Percentiles rank a stretch among this genome's conserved stretches.
These are phyloP conservation scores for Talaromyces piceae DNA, from an alignment of 2,329 filamentous ascomycete species.

Conservation along the genomic window DNA sequence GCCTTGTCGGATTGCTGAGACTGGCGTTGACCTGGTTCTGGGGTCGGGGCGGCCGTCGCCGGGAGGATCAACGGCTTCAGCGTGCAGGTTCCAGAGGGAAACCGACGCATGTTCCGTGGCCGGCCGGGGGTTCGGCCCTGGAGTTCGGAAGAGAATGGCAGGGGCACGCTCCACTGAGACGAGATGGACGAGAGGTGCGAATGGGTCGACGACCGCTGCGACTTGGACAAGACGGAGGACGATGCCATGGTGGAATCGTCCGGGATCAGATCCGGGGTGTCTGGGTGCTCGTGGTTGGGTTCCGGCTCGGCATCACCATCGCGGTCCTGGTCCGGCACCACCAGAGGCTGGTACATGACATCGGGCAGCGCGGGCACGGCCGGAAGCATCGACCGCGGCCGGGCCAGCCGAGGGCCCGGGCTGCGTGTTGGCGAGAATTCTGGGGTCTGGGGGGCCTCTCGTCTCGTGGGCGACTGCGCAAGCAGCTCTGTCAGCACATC, in stretches of 20 bases:
- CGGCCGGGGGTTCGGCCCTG: slow-evolving; percentile 16
- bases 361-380: slow-evolving; percentile 6
- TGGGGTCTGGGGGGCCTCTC: slow-evolving; percentile 14
- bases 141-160: slow-evolving; percentile 18
- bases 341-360: slow-evolving; percentile 1
- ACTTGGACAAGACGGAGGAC: slow-evolving; percentile 12
- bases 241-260: slow-evolving; percentile 9
- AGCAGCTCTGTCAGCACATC: slow-evolving; percentile 31
- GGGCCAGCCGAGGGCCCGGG: slow-evolving; percentile 9
- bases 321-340: background rate
- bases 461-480: slow-evolving; percentile 26
- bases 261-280: slow-evolving; percentile 3
- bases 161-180: slow-evolving; percentile 16
- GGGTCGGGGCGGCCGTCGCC: slow-evolving; percentile 10
- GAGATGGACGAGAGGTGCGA: slow-evolving; percentile 18
- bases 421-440: slow-evolving; percentile 12
- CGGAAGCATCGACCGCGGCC: slow-evolving; percentile 15
- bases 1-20: background rate
- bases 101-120: slow-evolving; percentile 25
- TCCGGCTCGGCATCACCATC: background rate
- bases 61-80: slow-evolving; percentile 29
- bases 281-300: background rate
- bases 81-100: slow-evolving; percentile 27
- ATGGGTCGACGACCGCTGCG: slow-evolving; percentile 20
- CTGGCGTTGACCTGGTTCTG: slow-evolving; percentile 5